Percentiles rank a stretch among this genome's conserved stretches.
Conservation (phyloP, 352 stramenopile species). For the Pythium guiyangense region DNA sequence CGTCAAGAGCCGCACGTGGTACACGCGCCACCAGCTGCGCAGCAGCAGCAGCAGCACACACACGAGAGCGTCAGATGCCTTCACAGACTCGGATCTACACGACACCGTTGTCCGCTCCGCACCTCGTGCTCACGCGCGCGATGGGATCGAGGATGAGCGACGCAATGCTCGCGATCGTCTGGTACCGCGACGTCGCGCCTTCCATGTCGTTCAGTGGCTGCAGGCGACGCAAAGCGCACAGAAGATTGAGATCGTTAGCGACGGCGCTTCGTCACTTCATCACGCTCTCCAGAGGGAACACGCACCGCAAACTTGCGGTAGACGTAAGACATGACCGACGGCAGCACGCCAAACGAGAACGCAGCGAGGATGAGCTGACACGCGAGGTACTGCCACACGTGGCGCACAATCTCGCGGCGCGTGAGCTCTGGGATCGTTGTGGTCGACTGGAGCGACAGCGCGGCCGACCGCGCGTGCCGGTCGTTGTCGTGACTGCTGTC, state of each 20-base stretch:
- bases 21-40: constrained; percentile 39
- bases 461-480: neutral
- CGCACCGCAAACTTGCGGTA: constrained; percentile 68
- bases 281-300: neutral
- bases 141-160: constrained; percentile 51
- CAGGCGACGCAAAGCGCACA: neutral
- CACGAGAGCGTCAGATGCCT: neutral
- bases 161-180: constrained; percentile 48
- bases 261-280: no score
- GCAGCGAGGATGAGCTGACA: constrained; percentile 55
- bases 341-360: constrained; percentile 61
- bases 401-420: constrained; percentile 19
- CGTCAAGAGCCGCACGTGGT: constrained; percentile 39
- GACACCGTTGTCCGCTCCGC: no score
- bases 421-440: constrained; percentile 13
- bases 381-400: constrained; percentile 41
- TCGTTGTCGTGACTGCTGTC: constrained; percentile 6
- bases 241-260: neutral
- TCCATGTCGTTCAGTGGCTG: constrained; percentile 34
- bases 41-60: neutral
- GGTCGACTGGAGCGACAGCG: constrained; percentile 8
- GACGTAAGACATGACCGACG: constrained; percentile 68
- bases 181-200: constrained; percentile 34
- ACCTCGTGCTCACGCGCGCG: constrained; percentile 38
- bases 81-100: neutral